Percentiles rank a stretch among this genome's conserved stretches.
Conservation (phyloP, 2,329 filamentous ascomycete genomes). For the Beauveria varroae region DNA sequence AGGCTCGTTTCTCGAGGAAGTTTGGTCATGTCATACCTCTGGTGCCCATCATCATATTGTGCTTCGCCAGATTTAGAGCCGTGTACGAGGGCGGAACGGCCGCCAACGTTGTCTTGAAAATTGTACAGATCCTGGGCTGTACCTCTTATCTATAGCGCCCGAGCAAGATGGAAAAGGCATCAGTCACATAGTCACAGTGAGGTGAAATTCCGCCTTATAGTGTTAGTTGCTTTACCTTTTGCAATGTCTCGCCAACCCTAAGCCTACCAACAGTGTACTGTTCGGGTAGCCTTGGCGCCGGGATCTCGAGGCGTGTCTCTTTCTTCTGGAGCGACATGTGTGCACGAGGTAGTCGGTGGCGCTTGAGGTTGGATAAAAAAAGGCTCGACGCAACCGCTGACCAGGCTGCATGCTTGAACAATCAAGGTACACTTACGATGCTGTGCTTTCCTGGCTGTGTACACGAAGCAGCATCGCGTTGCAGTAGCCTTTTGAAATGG, state of each 20-base stretch:
- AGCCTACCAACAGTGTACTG: slow-evolving; percentile 3
- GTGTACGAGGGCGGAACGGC: slow-evolving; percentile 8
- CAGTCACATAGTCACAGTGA: background rate
- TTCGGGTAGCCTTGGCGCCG: background rate
- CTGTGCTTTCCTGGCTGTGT: background rate
- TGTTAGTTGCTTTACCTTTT: slow-evolving; percentile 2
- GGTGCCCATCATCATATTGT: background rate
- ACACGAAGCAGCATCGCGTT: background rate
- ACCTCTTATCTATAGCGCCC: background rate
- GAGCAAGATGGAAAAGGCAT: background rate
- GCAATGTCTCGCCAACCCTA: slow-evolving; percentile 5
- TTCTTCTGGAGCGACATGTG: slow-evolving; percentile 1
- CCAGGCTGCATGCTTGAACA: background rate
- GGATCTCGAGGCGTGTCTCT: background rate
- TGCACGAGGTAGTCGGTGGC: background rate
- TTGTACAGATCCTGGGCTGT: slow-evolving; percentile 7
- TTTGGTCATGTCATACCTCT: background rate
- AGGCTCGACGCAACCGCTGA: background rate
- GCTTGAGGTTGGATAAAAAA: background rate
- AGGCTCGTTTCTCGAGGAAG: background rate
- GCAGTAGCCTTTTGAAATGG: background rate
- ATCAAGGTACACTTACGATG: background rate
- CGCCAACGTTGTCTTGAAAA: slow-evolving; percentile 4
- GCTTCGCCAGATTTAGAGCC: background rate
- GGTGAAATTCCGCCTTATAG: background rate